Percentiles rank a stretch among this genome's conserved stretches.
Evolutionary conservation across 257 asterid species (phyloP).

Genomic region (Solanum lycopersicoides): DNA sequence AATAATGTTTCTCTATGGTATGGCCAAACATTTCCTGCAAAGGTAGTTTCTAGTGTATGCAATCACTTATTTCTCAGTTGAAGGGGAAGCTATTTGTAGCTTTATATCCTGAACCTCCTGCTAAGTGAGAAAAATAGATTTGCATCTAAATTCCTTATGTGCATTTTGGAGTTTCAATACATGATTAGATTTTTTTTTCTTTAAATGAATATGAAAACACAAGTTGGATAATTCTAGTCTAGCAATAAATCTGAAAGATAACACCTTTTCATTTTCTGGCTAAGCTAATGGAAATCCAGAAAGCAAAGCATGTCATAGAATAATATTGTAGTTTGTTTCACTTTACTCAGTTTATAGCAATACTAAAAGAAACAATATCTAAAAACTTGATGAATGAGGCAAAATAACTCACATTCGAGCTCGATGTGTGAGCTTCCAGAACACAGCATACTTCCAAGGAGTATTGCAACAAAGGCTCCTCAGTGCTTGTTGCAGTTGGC

Average conservation of each 20-base stretch:
- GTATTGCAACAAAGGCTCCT: conserved; percentile 67
- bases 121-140: background rate
- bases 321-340: background rate
- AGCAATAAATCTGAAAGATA: background rate
- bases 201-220: background rate
- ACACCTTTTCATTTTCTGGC: background rate
- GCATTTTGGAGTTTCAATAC: background rate
- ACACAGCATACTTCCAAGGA: conserved; percentile 85
- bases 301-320: background rate
- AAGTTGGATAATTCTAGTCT: background rate
- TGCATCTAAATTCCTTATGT: background rate
- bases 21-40: background rate
- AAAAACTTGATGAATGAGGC: background rate
- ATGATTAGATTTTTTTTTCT: background rate
- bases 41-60: background rate
- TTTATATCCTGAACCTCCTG: background rate
- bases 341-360: background rate
- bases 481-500: conserved; percentile 57
- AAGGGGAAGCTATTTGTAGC: background rate
- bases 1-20: background rate
- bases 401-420: conserved; percentile 63
- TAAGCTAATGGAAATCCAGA: background rate
- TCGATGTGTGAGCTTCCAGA: conserved; percentile 87
- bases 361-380: background rate
- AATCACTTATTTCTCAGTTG: background rate